These are phyloP conservation scores for Rhizophora mangle DNA, from an alignment of 345 rosid species.

Conservation along the genomic window DNA sequence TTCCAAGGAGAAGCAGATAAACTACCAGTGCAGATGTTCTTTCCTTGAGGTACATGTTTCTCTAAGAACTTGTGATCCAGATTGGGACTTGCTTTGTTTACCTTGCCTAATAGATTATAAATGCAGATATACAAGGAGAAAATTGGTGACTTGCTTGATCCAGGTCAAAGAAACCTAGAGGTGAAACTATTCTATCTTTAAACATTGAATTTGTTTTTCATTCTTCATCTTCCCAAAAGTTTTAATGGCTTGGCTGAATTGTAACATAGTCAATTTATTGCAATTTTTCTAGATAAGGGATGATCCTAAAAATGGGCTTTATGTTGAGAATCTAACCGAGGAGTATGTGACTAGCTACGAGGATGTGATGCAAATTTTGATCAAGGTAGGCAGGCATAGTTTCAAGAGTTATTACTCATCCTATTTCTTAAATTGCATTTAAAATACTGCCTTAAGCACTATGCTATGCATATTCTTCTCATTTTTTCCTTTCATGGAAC, in stretches of 20 bases:
- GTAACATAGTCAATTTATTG: conserved; percentile 3
- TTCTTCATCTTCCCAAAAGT: not conserved
- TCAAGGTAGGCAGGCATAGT: conserved; percentile 57
- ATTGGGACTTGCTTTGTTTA: not conserved
- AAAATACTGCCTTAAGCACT: not conserved
- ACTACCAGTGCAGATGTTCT: conserved; percentile 94
- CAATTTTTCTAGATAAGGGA: conserved; percentile 62
- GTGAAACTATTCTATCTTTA: conserved; percentile 27
- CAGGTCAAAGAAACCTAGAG: conserved; percentile 86
- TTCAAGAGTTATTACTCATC: not conserved
- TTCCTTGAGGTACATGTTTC: conserved; percentile 76
- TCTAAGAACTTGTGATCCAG: not conserved
- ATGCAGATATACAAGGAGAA: conserved; percentile 83
- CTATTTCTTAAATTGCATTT: not conserved
- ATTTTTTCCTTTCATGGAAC: not conserved
- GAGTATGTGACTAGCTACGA: conserved; percentile 84
- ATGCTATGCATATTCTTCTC: not conserved
- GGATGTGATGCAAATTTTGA: conserved; percentile 73
- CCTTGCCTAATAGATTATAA: conserved; percentile 1
- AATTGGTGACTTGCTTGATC: conserved; percentile 91
- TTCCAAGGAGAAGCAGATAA: conserved; percentile 61
- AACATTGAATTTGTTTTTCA: conserved; percentile 2
- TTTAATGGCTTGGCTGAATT: too few species aligned
- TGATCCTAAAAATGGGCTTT: conserved; percentile 71
- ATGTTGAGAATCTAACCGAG: conserved; percentile 81